Base-by-base conservation (phyloP, 108 stramenopile species). In the Nitzschia inconspicua region DNA sequence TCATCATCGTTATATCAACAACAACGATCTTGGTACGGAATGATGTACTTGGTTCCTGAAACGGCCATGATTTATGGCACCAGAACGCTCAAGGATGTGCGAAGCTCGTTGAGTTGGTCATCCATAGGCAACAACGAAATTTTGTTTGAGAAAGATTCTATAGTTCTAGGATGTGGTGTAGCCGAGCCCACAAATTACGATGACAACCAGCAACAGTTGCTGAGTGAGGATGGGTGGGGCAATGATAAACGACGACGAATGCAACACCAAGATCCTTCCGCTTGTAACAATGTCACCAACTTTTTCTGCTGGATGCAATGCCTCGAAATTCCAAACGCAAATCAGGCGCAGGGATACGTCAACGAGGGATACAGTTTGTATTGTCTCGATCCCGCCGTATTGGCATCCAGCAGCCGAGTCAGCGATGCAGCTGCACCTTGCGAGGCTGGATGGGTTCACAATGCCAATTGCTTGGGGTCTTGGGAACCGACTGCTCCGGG, bases 241-340 rank as follows among this genome's bases (percentile, higher is more conserved):
- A 8, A 44, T 22, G 9, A 3, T 22, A 8, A 6, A 11, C 75
- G 80, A 7, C 72, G 84, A 7, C 54, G 80, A 7, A 77, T 78
- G 20, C 70, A 76, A 25, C 82, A 84, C 27, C 46, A 68, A 49
- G 70, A 77, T 29, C 72, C 84, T 11, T 34, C 48, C 23, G 68
- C 60, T 28, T 91, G 89, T 68, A 86, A 85, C 66, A 91, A 91
- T 47, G 40, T 42, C 4, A 88, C 85, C 30, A 86, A 86, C 24
- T 91, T 91, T 60, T 88, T 75, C 66, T 91, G 89, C 68, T 91
- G 89, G 89, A 73, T 84, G 64, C 66, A 63, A 26, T 91, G 89
- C 47, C 37, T 86, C 9, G 80, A 84, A 20, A 82, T 91, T 58
- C 89, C 89, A 3, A 66, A 83, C 55, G 40, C 50, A 14, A 63